Conservation (phyloP, 2,329 filamentous ascomycete genomes). For the Pyricularia pennisetigena region DNA sequence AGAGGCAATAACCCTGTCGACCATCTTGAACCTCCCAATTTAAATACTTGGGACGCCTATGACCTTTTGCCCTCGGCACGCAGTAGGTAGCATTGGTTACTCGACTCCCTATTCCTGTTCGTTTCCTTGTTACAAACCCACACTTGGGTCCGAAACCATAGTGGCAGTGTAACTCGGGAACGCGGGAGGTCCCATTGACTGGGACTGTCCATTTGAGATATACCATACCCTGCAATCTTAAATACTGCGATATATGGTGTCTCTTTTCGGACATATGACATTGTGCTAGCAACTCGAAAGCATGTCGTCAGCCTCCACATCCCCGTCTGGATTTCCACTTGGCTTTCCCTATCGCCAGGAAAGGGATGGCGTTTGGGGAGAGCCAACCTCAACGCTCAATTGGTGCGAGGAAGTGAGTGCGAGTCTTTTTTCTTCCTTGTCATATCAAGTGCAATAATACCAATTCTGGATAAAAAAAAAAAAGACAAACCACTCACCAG, state of each 20-base stretch:
- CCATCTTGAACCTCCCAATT: background rate
- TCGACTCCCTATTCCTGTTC: background rate
- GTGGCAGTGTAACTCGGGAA: background rate
- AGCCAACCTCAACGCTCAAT: slow-evolving; percentile 26
- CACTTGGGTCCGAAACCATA: background rate
- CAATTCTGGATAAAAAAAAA: background rate
- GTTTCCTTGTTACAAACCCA: background rate
- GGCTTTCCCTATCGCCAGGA: slow-evolving; percentile 22
- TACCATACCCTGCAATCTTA: background rate
- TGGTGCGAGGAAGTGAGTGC: slow-evolving; percentile 26
- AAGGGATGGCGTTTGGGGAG: slow-evolving; percentile 25
- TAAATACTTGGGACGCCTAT: background rate
- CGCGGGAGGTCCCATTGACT: background rate
- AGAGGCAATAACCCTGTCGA: background rate
- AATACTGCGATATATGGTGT: background rate
- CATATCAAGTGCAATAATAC: background rate
- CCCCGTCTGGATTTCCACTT: slow-evolving; percentile 10
- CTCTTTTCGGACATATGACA: background rate
- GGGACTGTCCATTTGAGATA: background rate
- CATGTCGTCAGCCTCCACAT: background rate
- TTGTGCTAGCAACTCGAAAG: background rate
- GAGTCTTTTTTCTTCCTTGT: background rate
- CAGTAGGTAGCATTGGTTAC: background rate
- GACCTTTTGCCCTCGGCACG: background rate
- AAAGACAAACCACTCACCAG: background rate